Evolutionary conservation across 2,329 filamentous ascomycete species (phyloP), one percentile per base, ranked within the genome.

Genomic region (Blastomyces parvus): DNA sequence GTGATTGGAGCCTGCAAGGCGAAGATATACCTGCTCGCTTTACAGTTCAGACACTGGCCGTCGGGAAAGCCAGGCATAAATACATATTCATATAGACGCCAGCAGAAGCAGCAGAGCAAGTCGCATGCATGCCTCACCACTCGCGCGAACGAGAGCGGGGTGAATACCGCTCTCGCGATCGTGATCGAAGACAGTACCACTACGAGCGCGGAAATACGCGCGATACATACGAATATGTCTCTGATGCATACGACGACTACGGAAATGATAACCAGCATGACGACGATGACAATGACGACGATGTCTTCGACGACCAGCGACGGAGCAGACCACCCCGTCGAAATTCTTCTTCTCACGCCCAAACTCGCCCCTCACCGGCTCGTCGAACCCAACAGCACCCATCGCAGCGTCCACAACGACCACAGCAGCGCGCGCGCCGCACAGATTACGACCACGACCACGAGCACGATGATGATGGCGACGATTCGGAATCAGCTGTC

Each of bases 271-370:
- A 7, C 27, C 33, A 60, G 19, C 52, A 58, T 38, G 42, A 62
- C 5, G 5, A 19, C 22, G 25, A 59, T 36, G 60, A 60, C 25
- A 65, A 68, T 19, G 64, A 67, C 13, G 65, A 69, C 7, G 69
- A 69, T 44, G 62, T 61, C n/a, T 55, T 62, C 36, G 60, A 64
- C 58, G 66, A 69, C 53, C 66, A 69, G 38, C 65, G 69, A 59
- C 70, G 71, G 30, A 65, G 66, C 42, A 38, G 44, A 55, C 48
- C 25, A 6, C n/a, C 30, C 27, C 46, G 30, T 57, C 57, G 22
- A 33, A n/a, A 25, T 46, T 62, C 58, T 30, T 61, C 33, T 27
- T 59, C 68, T 65, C 30, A 67, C 67, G 58, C 66, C 64, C 30
- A 66, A 64, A 33, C 64, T 36, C 57, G 57, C 30, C 30, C 27